Percentiles rank a stretch among this genome's conserved stretches.
These are phyloP conservation scores for Colletotrichum godetiae DNA, from an alignment of 2,329 filamentous ascomycete genomes.

Conservation along the genomic window DNA sequence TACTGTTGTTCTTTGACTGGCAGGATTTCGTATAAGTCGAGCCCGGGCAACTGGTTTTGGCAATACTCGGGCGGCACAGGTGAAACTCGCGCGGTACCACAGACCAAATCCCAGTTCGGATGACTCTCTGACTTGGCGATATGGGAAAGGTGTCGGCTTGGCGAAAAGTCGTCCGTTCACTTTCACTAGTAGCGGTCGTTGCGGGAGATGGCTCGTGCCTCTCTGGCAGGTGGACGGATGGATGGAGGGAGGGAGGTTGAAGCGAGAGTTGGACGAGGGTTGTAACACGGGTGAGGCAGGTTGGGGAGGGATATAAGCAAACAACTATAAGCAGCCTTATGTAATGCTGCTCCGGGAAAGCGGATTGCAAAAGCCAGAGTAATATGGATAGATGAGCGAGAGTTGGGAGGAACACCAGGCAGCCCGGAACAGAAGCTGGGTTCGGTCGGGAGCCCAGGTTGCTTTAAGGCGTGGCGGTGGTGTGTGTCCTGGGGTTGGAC, in stretches of 20 bases:
- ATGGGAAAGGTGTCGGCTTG: constrained; percentile 4
- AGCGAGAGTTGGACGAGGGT: background rate
- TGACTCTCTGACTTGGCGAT: background rate
- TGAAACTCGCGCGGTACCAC: constrained; percentile 29
- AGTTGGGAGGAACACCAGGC: constrained; percentile 15
- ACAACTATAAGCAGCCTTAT: constrained; percentile 11
- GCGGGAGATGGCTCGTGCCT: constrained; percentile 24
- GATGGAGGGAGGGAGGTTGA: constrained; percentile 4
- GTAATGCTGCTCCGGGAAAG: background rate
- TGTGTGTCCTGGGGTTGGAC: constrained; percentile 31
- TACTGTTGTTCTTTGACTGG: constrained; percentile 15
- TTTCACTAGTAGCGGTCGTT: constrained; percentile 26
- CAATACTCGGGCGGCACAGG: constrained; percentile 23
- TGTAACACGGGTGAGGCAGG: background rate
- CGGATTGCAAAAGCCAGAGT: constrained; percentile 1
- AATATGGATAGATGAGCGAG: constrained; percentile 10
- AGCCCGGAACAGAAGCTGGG: constrained; percentile 27
- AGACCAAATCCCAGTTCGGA: constrained; percentile 26
- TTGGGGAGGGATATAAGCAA: constrained; percentile 14
- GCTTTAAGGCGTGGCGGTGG: constrained; percentile 33
- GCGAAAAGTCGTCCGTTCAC: constrained; percentile 22
- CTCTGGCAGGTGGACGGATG: constrained; percentile 23
- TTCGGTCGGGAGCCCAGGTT: constrained; percentile 35
- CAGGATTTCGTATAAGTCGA: constrained; percentile 24
- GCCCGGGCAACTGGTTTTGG: constrained; percentile 22